These are phyloP conservation scores for Globisporangium rhizosaccharum DNA, from an alignment of 352 stramenopile species.

Conservation along the genomic window DNA sequence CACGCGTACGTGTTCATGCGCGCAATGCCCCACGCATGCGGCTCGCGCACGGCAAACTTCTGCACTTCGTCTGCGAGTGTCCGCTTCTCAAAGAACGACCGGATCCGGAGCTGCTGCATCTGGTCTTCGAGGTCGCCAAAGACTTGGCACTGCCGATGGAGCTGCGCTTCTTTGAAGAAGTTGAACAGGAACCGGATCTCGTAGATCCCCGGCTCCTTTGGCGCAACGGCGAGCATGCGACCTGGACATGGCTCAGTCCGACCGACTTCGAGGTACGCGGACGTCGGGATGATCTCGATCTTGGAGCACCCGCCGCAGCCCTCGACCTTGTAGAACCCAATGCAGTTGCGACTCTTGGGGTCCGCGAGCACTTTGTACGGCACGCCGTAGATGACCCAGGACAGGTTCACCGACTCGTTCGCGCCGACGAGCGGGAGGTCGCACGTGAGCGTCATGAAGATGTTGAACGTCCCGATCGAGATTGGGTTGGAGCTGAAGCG, in stretches of 20 bases:
- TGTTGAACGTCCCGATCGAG: constrained; percentile 53
- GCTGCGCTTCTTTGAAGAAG: constrained; percentile 50
- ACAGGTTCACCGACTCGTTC: constrained; percentile 42
- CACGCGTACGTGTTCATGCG: constrained; percentile 44
- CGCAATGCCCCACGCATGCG: constrained; percentile 27
- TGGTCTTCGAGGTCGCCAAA: constrained; percentile 56
- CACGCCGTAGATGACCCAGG: constrained; percentile 50
- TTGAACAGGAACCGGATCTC: constrained; percentile 65
- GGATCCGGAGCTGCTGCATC: constrained; percentile 54
- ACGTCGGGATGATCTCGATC: constrained; percentile 49
- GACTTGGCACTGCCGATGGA: constrained; percentile 54
- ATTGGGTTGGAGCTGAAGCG: constrained; percentile 45
- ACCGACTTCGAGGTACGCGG: constrained; percentile 36
- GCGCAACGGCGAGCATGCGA: constrained; percentile 38
- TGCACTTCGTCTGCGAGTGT: constrained; percentile 37
- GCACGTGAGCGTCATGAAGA: constrained; percentile 61
- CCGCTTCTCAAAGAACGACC: constrained; percentile 46
- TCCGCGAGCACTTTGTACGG: constrained; percentile 42
- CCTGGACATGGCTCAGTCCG: constrained; percentile 32
- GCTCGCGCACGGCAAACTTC: constrained; percentile 32
- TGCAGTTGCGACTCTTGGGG: constrained; percentile 41
- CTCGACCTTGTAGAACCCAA: constrained; percentile 52
- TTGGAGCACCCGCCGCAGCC: constrained; percentile 23
- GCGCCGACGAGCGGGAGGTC: constrained; percentile 37
- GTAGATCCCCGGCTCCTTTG: constrained; percentile 46